phyloP scores from a whole-genome alignment of 305 asterid genomes.

The Andrographis paniculata region DNA sequence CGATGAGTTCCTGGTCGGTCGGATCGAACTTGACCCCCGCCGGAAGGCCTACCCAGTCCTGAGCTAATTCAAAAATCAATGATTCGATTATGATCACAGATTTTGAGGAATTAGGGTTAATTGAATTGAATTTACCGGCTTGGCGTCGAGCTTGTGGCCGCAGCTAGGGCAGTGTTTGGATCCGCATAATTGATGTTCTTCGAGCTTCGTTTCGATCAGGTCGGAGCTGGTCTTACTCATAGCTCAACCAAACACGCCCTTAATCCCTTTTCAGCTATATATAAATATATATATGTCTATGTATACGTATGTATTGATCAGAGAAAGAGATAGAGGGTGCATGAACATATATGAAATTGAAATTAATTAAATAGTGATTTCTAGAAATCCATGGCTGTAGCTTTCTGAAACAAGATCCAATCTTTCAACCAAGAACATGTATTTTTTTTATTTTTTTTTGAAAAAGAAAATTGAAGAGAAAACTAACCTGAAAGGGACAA shows the following conservation, averaged over 20 bases:
- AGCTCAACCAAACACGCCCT: conserved; percentile 16
- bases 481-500: background rate
- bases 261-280: background rate
- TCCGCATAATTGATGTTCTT: conserved; percentile 92
- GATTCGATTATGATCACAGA: background rate
- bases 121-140: conserved; percentile 46
- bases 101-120: too few relatives aligned
- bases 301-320: background rate
- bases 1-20: conserved; percentile 94
- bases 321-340: too few relatives aligned
- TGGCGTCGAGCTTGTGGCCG: conserved; percentile 89
- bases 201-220: conserved; percentile 95
- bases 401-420: background rate
- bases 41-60: conserved; percentile 99
- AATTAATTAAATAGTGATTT: too few relatives aligned
- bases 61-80: background rate
- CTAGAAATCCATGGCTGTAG: too few relatives aligned
- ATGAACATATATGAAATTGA: too few relatives aligned
- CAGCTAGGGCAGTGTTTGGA: conserved; percentile 96
- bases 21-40: conserved; percentile 99
- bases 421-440: background rate
- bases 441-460: too few relatives aligned
- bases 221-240: conserved; percentile 68
- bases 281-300: background rate
- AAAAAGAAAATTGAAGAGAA: background rate